These are phyloP conservation scores for Brassica rapa DNA, from an alignment of 345 rosid genomes.

Conservation along the genomic window DNA sequence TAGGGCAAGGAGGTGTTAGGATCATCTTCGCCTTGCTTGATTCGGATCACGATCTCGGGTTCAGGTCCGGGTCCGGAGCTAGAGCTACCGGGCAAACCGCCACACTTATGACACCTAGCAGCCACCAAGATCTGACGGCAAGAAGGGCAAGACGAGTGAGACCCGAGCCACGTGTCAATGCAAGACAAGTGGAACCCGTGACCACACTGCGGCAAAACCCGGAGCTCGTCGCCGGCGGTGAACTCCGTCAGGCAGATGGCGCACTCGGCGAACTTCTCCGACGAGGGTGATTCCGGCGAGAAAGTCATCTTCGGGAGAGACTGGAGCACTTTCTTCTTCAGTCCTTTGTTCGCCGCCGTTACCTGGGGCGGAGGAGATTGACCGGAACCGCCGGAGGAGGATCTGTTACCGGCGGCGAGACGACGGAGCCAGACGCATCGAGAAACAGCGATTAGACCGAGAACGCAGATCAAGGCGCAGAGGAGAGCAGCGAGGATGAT, in stretches of 20 bases:
- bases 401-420: slow-evolving; percentile 46
- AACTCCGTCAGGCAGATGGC: slow-evolving; percentile 82
- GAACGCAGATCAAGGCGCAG: slow-evolving; percentile 87
- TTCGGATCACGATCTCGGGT: slow-evolving; percentile 29
- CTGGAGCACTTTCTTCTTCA: slow-evolving; percentile 78
- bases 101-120: slow-evolving; percentile 68
- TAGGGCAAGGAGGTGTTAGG: slow-evolving; percentile 57
- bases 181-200: slow-evolving; percentile 90
- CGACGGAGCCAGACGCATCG: slow-evolving; percentile 95
- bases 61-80: slow-evolving; percentile 24
- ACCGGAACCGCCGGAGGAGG: not conserved
- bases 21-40: slow-evolving; percentile 53
- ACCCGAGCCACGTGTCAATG: slow-evolving; percentile 90
- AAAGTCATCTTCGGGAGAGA: slow-evolving; percentile 67
- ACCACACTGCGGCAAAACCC: slow-evolving; percentile 84
- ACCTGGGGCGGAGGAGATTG: slow-evolving; percentile 36
- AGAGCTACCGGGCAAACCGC: slow-evolving; percentile 54
- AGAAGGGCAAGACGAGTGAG: slow-evolving; percentile 94
- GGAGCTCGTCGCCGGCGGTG: slow-evolving; percentile 68
- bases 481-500: slow-evolving; percentile 89
- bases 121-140: slow-evolving; percentile 78
- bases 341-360: slow-evolving; percentile 71
- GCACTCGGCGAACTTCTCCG: slow-evolving; percentile 63
- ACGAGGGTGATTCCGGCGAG: slow-evolving; percentile 51
- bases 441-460: slow-evolving; percentile 84